Base-by-base conservation (phyloP, 2,329 filamentous ascomycete genomes). In the Ophiostoma sp. region DNA sequence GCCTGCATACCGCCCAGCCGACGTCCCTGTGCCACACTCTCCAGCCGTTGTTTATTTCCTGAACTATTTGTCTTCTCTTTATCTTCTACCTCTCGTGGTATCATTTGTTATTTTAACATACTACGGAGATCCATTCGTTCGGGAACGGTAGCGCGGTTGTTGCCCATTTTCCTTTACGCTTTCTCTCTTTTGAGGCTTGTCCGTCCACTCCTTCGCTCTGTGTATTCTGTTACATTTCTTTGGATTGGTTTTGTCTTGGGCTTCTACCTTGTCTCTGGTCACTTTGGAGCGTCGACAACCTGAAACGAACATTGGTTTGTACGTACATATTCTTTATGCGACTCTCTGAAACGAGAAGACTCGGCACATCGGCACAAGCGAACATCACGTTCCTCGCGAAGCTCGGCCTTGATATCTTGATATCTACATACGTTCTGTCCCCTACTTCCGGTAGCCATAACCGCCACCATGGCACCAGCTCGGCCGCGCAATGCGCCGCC, bases 401-500 rank as follows among this genome's bases (percentile, higher is more conserved):
- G 55, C 11, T 14, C 27, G 38, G 14, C 12, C 27, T 27, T 27
- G 27, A 27, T 27, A 27, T 27, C 27, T 27, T 27, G 27, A 27
- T 27, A 27, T 27, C 27, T 27, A 27, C n/a, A n/a, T n/a, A n/a
- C n/a, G n/a, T n/a, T n/a, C n/a, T n/a, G n/a, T n/a, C n/a, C n/a
- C 42, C 11, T 12, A 44, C 42, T 3, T 44, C 42, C 42, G 42
- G 42, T 12, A 63, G 60, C 55, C 55, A 63, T 27, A 27, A n/a
- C 60, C 16, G 38, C 8, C 64, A 47, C 58, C 18, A 73, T 72
- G 71, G 65, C 72, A 49, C 69, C 69, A 7, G 58, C 65, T 14
- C 67, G 68, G 40, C 64, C 69, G 7, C 47, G 64, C 44, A 52
- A 27, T 65, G 68, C 55, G 69, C 65, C 77, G 55, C 74, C 77